These are phyloP conservation scores for Brassica carinata DNA, from an alignment of 345 rosid genomes.

Conservation along the genomic window DNA sequence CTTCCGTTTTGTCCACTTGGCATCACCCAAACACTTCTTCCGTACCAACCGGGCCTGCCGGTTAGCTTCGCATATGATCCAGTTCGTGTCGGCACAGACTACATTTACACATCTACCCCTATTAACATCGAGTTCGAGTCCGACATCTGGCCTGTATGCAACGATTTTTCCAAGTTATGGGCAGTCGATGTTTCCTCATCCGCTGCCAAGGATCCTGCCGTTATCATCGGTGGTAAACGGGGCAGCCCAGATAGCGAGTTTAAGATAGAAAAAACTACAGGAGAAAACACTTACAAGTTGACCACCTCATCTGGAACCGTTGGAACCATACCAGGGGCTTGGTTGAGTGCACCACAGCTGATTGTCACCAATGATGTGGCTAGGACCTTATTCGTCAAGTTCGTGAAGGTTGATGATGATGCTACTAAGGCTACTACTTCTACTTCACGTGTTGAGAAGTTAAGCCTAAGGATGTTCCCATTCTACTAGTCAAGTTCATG, in stretches of 20 bases:
- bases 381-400: too few relatives aligned
- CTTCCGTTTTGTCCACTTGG: not conserved
- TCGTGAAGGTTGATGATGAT: too few relatives aligned
- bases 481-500: slow-evolving; percentile 8
- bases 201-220: not conserved
- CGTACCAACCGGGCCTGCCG: not conserved
- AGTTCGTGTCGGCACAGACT: not conserved
- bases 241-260: not conserved
- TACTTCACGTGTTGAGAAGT: slow-evolving; percentile 19
- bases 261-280: not conserved
- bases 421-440: not conserved
- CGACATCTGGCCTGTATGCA: not conserved
- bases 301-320: not conserved
- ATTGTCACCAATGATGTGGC: not conserved
- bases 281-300: not conserved
- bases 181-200: not conserved
- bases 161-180: not conserved
- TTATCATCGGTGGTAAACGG: not conserved
- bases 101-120: not conserved
- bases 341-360: not conserved
- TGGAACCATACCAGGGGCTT: not conserved
- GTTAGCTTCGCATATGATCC: not conserved
- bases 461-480: slow-evolving; percentile 21
- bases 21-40: not conserved
- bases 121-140: not conserved